Base-by-base conservation (phyloP, 768 basidiomycete species). In the Trametes sanguinea region DNA sequence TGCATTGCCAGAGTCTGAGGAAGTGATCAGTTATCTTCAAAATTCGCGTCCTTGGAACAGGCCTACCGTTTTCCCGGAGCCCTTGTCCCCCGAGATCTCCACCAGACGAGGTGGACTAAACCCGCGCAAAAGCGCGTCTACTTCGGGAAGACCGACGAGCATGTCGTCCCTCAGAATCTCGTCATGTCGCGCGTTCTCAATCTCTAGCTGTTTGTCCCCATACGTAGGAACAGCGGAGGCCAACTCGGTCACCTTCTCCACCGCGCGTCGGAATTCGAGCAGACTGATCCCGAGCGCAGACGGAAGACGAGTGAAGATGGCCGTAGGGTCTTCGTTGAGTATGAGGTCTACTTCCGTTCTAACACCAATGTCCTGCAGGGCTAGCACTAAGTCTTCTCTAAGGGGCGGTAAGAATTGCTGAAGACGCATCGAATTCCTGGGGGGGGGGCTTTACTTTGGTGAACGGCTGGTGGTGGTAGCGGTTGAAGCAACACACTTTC, bases 31-130 rank as follows among this genome's bases (percentile, higher is more conserved):
- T 22, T 22, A 4, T 17, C 16, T n/a, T 16, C 16, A n/a, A 27
- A 10, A 51, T 46, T 6, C 22, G n/a, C 14, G 10, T 43, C 14
- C 11, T 10, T 40, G 37, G 40, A 29, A 45, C 8, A 13, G 62
- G 56, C 84, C 62, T 69, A 90, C 91, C 60, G 87, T 85, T 79
- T 90, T 92, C 37, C 89, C 89, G 13, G 85, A 83, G 6, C 76
- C 79, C 69, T 73, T 79, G 17, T 85, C 82, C 9, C 90, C 91
- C 32, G 89, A 86, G 40, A 92, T 77, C 67, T 92, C 89, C 52
- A 89, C 75, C 13, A 92, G 77, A 27, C 79, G 78, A 48, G 79
- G 75, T 17, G 76, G 75, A n/a, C 77, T 77, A 54, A 88, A 77
- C 0, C 82, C 82, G 29, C 71, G 72, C 17, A 89, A 74, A 10